phyloP scores from a whole-genome alignment of 352 stramenopile species.

The Globisporangium viniferum region DNA sequence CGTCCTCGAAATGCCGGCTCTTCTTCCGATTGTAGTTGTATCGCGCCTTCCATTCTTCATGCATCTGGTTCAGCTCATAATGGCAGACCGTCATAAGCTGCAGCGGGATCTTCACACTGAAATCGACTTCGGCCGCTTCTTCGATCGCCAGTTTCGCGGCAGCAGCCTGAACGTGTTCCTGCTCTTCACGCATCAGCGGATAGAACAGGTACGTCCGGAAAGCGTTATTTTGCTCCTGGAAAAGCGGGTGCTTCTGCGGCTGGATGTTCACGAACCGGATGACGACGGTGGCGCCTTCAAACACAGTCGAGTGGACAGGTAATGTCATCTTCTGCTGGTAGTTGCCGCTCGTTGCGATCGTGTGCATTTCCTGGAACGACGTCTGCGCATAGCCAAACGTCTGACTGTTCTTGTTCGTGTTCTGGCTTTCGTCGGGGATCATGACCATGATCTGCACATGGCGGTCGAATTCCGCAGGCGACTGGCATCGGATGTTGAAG shows the following conservation, averaged over 20 bases:
- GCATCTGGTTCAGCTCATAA: constrained; percentile 66
- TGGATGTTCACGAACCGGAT: constrained; percentile 55
- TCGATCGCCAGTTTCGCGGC: constrained; percentile 71
- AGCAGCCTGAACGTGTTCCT: constrained; percentile 38
- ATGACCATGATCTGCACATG: constrained; percentile 78
- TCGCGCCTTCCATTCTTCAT: constrained; percentile 62
- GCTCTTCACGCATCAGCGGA: constrained; percentile 51
- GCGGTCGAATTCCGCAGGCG: constrained; percentile 43
- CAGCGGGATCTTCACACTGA: constrained; percentile 76
- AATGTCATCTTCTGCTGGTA: constrained; percentile 64
- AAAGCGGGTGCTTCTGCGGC: constrained; percentile 47
- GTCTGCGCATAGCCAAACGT: constrained; percentile 69
- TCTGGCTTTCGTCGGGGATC: constrained; percentile 68
- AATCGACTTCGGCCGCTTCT: constrained; percentile 73
- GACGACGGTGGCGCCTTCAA: constrained; percentile 59
- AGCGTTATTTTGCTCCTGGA: constrained; percentile 40
- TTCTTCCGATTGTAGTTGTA: constrained; percentile 85
- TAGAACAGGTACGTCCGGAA: constrained; percentile 71
- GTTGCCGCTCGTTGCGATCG: constrained; percentile 54
- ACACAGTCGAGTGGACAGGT: constrained; percentile 57
- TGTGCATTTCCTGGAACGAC: constrained; percentile 78
- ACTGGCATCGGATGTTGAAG: constrained; percentile 54
- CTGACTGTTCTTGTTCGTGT: constrained; percentile 59
- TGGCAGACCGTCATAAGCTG: constrained; percentile 75
- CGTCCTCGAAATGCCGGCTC: constrained; percentile 74